Percentiles rank a stretch among this genome's conserved stretches.
Evolutionary conservation across 139 green algal species (phyloP).

Genomic region (Coccomyxa sp.): DNA sequence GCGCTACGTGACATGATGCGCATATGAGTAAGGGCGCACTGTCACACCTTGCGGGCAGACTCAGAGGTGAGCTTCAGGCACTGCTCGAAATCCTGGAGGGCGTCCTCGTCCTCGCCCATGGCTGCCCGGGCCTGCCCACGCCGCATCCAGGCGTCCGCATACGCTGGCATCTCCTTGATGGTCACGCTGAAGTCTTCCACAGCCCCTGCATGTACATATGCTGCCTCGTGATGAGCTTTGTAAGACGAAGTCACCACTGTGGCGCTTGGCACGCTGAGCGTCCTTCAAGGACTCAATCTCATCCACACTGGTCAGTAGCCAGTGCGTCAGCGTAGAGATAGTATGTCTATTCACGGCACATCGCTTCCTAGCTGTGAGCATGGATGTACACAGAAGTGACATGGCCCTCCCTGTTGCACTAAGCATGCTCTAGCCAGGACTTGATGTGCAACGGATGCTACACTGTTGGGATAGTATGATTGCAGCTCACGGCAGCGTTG

Average conservation of each 20-base stretch:
- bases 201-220: slow-evolving; percentile 35
- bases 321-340: neutral
- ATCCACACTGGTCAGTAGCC: neutral
- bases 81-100: slow-evolving; percentile 7
- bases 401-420: no score
- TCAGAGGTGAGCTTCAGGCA: neutral
- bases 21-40: neutral
- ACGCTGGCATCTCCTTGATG: slow-evolving; percentile 62
- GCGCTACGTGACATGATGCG: no score
- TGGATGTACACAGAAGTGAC: neutral
- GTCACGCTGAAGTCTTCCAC: slow-evolving; percentile 73
- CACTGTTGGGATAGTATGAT: no score
- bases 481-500: neutral
- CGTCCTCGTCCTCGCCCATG: slow-evolving; percentile 51
- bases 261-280: neutral
- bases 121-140: slow-evolving; percentile 71
- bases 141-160: slow-evolving; percentile 74
- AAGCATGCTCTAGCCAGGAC: no score
- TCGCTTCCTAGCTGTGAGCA: neutral
- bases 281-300: neutral
- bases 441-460: no score
- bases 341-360: no score
- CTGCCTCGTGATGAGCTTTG: neutral
- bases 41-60: neutral
- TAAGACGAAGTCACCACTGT: neutral